These are phyloP conservation scores for Selenicereus undatus DNA, from an alignment of 148 eudicot genomes.

Conservation along the genomic window DNA sequence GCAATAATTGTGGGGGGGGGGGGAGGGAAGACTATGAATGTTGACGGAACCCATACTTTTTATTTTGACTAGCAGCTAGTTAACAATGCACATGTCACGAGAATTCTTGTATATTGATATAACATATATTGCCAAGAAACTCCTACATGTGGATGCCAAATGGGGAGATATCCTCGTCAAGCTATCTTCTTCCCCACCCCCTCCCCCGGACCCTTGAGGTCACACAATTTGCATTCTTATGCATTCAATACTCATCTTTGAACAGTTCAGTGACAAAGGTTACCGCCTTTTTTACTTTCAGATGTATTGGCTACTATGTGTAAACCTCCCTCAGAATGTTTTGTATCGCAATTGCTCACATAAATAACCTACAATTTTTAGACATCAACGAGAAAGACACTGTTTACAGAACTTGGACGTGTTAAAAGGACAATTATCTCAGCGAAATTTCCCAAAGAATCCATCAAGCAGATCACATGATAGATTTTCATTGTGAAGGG, in stretches of 20 bases:
- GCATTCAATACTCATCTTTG: not conserved
- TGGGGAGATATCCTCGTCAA: not conserved
- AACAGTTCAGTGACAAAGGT: not conserved
- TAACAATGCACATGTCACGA: not conserved
- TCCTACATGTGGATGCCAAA: not conserved
- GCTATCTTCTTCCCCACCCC: not conserved
- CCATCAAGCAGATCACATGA: not conserved
- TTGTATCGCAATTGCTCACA: not conserved
- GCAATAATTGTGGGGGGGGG: not conserved
- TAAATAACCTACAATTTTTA: not conserved
- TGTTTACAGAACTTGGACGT: not conserved
- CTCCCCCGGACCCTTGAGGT: not conserved
- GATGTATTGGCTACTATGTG: not conserved
- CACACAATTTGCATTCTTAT: not conserved
- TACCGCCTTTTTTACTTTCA: not conserved
- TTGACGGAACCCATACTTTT: not conserved
- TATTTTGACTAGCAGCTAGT: not conserved
- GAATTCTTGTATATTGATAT: not conserved
- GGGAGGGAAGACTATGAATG: not conserved
- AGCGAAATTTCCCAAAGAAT: not conserved
- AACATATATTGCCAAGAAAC: not conserved
- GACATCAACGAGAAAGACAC: not conserved
- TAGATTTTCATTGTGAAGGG: not conserved
- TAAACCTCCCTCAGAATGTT: not conserved
- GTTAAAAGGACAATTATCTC: not conserved